Base-by-base conservation (phyloP, 2,329 filamentous ascomycete species). In the Hypoxylon sp. region DNA sequence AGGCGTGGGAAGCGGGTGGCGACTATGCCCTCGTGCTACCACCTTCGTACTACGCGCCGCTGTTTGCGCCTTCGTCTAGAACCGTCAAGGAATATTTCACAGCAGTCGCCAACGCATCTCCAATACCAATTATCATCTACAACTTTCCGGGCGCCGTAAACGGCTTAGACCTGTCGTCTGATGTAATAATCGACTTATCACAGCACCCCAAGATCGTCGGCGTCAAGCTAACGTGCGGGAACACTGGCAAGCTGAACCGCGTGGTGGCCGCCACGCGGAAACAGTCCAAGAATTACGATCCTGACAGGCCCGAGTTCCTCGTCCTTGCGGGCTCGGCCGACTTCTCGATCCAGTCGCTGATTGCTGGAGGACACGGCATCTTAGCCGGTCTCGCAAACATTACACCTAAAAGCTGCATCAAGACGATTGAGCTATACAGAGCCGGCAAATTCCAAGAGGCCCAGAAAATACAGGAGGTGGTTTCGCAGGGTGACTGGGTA, bases 11-110 rank as follows among this genome's bases (percentile, higher is more conserved):
- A 24, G 81, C 85, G 31, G 91, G 90, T 52, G 90, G 87, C 63
- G 88, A 92, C 74, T 91, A 89, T 67, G 89, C 88, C 5, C 81
- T 95, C 53, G 83, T 93, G 3, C 81, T 94, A 23, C 89, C 90
- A 9, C 90, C 90, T 3, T 86, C 85, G 47, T 94, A 93, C 78
- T 93, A 92, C 76, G 84, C 87, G 53, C 71, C 83, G 3, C 78
- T 91, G 18, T 88, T 91, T 70, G 84, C 81, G 21, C 81, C 83
- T 9, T 80, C 83, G 6, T 82, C 82, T 1, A 75, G 87, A 46
- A 85, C 87, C 13, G 78, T 92, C 50, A 72, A 85, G 43, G 79
- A 83, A 21, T 91, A 86, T 74, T 93, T 91, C 79, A 78, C 76
- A 29, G 79, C 83, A 29, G 87, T 89, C 15, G 87, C 87, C 17